Evolutionary conservation across 257 asterid species (phyloP), one percentile per base, ranked within the genome.

Genomic region (Orobanche coerulescens): DNA sequence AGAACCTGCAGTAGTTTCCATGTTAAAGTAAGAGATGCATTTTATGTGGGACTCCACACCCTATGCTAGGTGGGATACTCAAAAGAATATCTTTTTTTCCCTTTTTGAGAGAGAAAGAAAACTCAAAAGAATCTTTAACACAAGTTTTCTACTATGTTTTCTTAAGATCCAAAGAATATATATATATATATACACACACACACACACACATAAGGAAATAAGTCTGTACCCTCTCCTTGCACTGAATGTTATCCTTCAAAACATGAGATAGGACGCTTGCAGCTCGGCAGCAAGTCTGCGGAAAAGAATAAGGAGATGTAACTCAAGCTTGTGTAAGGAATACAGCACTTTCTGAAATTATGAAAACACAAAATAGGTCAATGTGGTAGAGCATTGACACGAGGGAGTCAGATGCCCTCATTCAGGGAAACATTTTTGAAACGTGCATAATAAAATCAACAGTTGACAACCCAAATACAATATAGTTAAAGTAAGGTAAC

Each of bases 261-360:
- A 92, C 73, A 79, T 86, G 94, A 37, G 95, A 84, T 65, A 92
- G 86, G 73, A 92, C 81, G 37, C 94, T 85, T 47, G 96, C 95
- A 70, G 98, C 98, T 81, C 98, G 82, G 78, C 94, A 84, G 80
- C 95, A 88, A 42, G 88, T 82, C 98, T 92, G 91, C 80, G 70
- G 57, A 56, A 75, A 39, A 71, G 51, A 58, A 65, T 15, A 49
- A 28, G 33, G 23, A 52, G 51, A 37, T 36, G 19, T 30, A 58
- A 57, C 61, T 62, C 36, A 7, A 30, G 3, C 36, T 2, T 30
- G 7, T 3, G 42, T 3, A 36, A 2, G 31, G 11, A 36, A 3
- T 36, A 36, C 31, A 36, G 42, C 42, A 5, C 11, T 5, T 5
- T 42, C 63, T 26, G 28, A 42, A 26, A 10, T 54, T 15, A n/a